A percentile compares a stretch with the other conserved stretches of the same genome.
These are phyloP conservation scores for Umbelopsis isabellina DNA, from an alignment of 192 early-diverging fungal species.

Conservation along the genomic window DNA sequence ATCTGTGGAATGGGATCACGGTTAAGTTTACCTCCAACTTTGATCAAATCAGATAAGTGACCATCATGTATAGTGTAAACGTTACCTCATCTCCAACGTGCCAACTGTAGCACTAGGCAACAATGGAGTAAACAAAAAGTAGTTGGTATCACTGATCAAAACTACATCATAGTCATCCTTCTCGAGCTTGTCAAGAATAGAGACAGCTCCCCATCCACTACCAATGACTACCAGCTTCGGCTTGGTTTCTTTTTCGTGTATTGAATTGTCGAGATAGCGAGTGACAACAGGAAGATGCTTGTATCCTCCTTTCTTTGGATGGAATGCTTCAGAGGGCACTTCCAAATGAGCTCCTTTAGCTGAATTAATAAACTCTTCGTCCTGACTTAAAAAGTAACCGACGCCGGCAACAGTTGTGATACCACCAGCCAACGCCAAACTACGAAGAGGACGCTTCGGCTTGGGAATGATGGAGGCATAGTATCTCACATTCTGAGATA, in stretches of 20 bases:
- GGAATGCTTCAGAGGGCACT: slow-evolving; percentile 23
- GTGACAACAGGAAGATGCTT: slow-evolving; percentile 50
- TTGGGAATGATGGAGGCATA: neutral
- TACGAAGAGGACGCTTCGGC: neutral
- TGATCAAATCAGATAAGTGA: neutral
- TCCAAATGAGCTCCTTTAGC: slow-evolving; percentile 10
- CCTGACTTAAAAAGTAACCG: neutral
- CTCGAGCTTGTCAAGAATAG: slow-evolving; percentile 48
- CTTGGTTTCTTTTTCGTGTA: slow-evolving; percentile 43
- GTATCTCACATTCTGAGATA: neutral
- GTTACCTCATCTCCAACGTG: slow-evolving; percentile 59
- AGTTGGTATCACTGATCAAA: slow-evolving; percentile 49
- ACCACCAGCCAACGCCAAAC: neutral
- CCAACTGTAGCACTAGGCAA: slow-evolving; percentile 60
- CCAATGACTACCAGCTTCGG: slow-evolving; percentile 56
- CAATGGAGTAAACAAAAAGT: slow-evolving; percentile 59
- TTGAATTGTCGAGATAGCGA: slow-evolving; percentile 46
- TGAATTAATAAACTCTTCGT: slow-evolving; percentile 10
- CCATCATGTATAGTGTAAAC: neutral
- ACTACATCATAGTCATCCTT: slow-evolving; percentile 60
- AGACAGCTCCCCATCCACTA: slow-evolving; percentile 58
- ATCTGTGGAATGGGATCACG: slow-evolving; percentile 36
- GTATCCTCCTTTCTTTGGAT: slow-evolving; percentile 43
- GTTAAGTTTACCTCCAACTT: neutral
- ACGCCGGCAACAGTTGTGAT: neutral